Conservation (phyloP, 805 yeast species). For the Wickerhamiella sergipiensis region DNA sequence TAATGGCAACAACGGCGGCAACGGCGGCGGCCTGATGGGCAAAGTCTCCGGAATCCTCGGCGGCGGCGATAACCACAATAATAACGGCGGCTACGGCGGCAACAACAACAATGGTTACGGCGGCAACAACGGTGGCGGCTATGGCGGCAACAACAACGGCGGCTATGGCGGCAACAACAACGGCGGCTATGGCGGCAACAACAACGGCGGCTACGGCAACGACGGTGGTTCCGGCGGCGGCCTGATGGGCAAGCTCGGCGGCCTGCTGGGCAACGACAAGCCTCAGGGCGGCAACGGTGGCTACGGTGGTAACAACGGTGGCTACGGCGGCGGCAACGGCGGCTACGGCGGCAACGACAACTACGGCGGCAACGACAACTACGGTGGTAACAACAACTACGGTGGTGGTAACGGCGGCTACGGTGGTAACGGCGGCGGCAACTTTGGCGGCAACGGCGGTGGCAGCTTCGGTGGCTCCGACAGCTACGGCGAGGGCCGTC, state of each 20-base stretch:
- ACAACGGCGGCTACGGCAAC: constrained; percentile 1
- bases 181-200: constrained; percentile 9
- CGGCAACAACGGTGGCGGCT: constrained; percentile 15
- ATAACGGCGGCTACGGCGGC: constrained; percentile 11
- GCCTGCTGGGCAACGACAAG: constrained; percentile 9
- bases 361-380: constrained; percentile 5
- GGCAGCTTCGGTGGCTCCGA: constrained; percentile 2
- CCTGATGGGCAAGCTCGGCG: constrained; percentile 8
- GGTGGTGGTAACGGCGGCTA: constrained; percentile 3
- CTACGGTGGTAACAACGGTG: constrained; percentile 19
- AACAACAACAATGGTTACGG: constrained; percentile 6
- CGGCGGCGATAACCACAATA: not conserved
- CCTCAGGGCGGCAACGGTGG: constrained; percentile 11
- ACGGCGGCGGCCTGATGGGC: constrained; percentile 5
- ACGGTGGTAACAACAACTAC: not conserved
- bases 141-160: constrained; percentile 10
- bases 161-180: not conserved
- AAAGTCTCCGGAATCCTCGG: not conserved
- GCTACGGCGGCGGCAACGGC: constrained; percentile 4
- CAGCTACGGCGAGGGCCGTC: not conserved
- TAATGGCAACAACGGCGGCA: constrained; percentile 11
- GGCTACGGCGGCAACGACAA: not conserved
- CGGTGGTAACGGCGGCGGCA: constrained; percentile 14
- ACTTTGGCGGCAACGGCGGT: no score
- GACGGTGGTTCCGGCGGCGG: not conserved